Base-by-base conservation (phyloP, 805 yeast species). In the Candida patagonica region DNA sequence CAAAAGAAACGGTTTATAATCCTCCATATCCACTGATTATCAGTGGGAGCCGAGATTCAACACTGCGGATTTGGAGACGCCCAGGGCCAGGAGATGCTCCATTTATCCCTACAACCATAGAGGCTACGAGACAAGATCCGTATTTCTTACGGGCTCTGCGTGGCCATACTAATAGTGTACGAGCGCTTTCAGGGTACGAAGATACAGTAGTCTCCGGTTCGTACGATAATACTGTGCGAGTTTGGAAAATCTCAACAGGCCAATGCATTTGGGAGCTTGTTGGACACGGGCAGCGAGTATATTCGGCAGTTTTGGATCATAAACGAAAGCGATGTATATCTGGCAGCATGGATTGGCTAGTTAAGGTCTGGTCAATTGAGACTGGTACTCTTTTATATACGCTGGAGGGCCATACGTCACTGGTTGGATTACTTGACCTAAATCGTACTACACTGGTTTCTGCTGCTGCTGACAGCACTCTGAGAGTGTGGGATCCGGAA, bases 381-480 rank as follows among this genome's bases (percentile, higher is more conserved):
- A 77, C 80, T 13, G 95, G 96, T 6, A 68, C 73, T 44, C 71
- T 80, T 37, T 60, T 83, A 36, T 67, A 76, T 32, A 73, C 85
- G 0, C 64, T 89, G 34, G 86, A 79, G 42, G 96, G 96, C 1
- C 98, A 92, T 59, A 78, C 84, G 1, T 83, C 89, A 9, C 64
- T 92, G 16, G 98, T 92, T 12, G 98, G 97, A 0, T 65, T 92
- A 10, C 67, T 89, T 21, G 85, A 84, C 33, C 70, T 88, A 6
- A 77, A 86, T 5, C 78, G 80, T 20, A 76, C 80, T 26, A 78
- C 76, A 35, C 66, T 92, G 9, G 94, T 89, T 1, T 81, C 94
- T 33, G 98, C 96, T 0, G 97, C 96, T 2, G 97, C 97, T 0
- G 98, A 92, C 59, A 76, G 92, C 2, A 80, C 96, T 0, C 68